Conservation (phyloP, 179 eudicot genomes). For the Patellifolia procumbens region DNA sequence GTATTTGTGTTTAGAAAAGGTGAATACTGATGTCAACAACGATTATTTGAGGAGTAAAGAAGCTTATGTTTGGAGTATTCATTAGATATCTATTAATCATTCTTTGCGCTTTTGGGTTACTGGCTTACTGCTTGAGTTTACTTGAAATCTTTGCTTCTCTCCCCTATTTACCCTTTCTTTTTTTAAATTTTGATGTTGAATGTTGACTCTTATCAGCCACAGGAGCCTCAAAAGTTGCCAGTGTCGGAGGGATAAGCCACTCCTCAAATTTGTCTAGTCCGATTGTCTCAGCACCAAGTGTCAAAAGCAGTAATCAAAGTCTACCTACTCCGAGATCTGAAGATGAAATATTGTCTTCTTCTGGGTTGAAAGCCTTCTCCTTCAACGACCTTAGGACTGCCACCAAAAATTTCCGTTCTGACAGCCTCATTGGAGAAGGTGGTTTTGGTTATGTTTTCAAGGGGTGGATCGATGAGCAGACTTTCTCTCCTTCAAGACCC, state of each 20-base stretch:
- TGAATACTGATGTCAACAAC: neutral
- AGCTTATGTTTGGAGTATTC: neutral
- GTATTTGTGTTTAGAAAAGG: neutral
- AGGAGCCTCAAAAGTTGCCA: conserved; percentile 45
- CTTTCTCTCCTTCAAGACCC: conserved; percentile 65
- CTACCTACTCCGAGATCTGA: conserved; percentile 81
- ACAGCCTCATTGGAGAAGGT: conserved; percentile 92
- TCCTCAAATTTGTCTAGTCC: conserved; percentile 46
- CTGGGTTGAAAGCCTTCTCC: conserved; percentile 60
- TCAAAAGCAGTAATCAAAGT: conserved; percentile 44
- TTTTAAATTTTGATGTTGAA: neutral
- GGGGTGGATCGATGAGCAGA: conserved; percentile 89
- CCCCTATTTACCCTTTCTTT: neutral
- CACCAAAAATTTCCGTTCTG: conserved; percentile 75
- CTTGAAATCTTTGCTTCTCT: neutral
- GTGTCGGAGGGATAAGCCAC: conserved; percentile 39
- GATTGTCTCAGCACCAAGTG: conserved; percentile 39
- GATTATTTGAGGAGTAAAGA: neutral
- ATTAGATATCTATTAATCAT: neutral
- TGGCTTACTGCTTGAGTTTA: neutral
- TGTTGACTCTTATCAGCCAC: conserved; percentile 22
- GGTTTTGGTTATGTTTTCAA: conserved; percentile 92
- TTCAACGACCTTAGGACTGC: conserved; percentile 74
- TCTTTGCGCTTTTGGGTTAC: neutral
- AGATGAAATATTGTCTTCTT: conserved; percentile 63